Percentiles rank a stretch among this genome's conserved stretches.
Conservation (phyloP, 1,139 yeast genomes). For the Tardiomyces blankii region DNA sequence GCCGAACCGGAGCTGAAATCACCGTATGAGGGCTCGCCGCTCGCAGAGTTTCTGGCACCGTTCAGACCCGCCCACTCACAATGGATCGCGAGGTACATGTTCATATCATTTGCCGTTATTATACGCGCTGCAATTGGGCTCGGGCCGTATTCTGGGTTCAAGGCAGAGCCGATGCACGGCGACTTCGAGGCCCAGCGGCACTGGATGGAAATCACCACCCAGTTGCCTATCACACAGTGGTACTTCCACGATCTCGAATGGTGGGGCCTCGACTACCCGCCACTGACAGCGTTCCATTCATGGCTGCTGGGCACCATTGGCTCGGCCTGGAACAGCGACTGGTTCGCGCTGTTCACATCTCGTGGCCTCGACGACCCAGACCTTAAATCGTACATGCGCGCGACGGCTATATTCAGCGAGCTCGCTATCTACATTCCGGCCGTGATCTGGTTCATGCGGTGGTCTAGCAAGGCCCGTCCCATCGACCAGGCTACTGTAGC, state of each 20-base stretch:
- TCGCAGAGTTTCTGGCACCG: slow-evolving; percentile 48
- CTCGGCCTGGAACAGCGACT: slow-evolving; percentile 37
- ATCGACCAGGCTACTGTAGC: slow-evolving; percentile 41
- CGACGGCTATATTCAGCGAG: slow-evolving; percentile 69
- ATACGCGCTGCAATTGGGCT: slow-evolving; percentile 79
- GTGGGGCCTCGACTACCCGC: slow-evolving; percentile 98
- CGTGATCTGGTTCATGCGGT: slow-evolving; percentile 47
- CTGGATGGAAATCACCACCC: slow-evolving; percentile 88
- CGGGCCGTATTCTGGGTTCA: slow-evolving; percentile 66
- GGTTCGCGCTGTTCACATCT: slow-evolving; percentile 69
- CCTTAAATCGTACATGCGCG: slow-evolving; percentile 74
- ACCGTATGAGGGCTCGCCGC: slow-evolving; percentile 31
- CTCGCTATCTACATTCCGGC: slow-evolving; percentile 69
- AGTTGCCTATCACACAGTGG: slow-evolving; percentile 70
- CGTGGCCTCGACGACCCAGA: slow-evolving; percentile 63
- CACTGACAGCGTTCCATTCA: slow-evolving; percentile 89
- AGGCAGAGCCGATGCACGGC: slow-evolving; percentile 70
- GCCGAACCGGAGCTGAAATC: neutral
- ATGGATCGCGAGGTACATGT: slow-evolving; percentile 79
- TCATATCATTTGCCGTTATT: slow-evolving; percentile 63
- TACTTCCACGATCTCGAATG: slow-evolving; percentile 79
- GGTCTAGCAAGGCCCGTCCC: slow-evolving; percentile 46
- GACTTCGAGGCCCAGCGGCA: slow-evolving; percentile 98
- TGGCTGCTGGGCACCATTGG: slow-evolving; percentile 73
- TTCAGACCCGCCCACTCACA: slow-evolving; percentile 67